phyloP scores from a whole-genome alignment of 2,329 filamentous ascomycete genomes.

The Fusarium goolgardi region DNA sequence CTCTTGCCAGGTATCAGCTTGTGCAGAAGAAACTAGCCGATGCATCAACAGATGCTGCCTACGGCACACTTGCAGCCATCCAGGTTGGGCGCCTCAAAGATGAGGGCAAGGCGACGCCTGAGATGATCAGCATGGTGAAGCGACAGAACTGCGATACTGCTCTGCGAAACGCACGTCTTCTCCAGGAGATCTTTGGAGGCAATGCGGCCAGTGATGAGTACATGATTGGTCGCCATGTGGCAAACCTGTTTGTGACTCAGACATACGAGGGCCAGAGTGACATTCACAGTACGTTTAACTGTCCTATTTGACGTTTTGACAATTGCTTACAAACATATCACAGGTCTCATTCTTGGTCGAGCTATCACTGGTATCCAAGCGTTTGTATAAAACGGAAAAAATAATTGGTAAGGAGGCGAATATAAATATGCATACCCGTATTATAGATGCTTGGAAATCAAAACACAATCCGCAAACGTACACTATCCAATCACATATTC shows the following conservation, averaged over 20 bases:
- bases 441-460: slow-evolving; percentile 39
- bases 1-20: slow-evolving; percentile 94
- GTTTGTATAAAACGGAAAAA: slow-evolving; percentile 66
- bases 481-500: neutral
- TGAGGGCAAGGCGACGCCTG: slow-evolving; percentile 84
- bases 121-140: slow-evolving; percentile 99
- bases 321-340: slow-evolving; percentile 42
- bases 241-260: slow-evolving; percentile 96
- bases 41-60: slow-evolving; percentile 89
- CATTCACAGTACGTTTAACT: slow-evolving; percentile 81
- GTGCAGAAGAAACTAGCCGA: slow-evolving; percentile 98
- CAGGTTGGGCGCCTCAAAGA: slow-evolving; percentile 96
- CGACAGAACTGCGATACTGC: slow-evolving; percentile 96
- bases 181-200: slow-evolving; percentile 97
- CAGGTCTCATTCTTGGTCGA: slow-evolving; percentile 75
- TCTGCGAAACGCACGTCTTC: slow-evolving; percentile 77
- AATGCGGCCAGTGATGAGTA: slow-evolving; percentile 99
- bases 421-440: slow-evolving; percentile 24
- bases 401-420: slow-evolving; percentile 29
- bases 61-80: slow-evolving; percentile 86
- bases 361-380: slow-evolving; percentile 82
- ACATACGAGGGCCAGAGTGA: slow-evolving; percentile 99
- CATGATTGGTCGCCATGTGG: slow-evolving; percentile 91
- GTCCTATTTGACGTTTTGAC: slow-evolving; percentile 1
- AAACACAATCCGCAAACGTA: slow-evolving; percentile 8